Conservation (phyloP, 2,329 filamentous ascomycete species). For the Teratosphaeria nubilosa region DNA sequence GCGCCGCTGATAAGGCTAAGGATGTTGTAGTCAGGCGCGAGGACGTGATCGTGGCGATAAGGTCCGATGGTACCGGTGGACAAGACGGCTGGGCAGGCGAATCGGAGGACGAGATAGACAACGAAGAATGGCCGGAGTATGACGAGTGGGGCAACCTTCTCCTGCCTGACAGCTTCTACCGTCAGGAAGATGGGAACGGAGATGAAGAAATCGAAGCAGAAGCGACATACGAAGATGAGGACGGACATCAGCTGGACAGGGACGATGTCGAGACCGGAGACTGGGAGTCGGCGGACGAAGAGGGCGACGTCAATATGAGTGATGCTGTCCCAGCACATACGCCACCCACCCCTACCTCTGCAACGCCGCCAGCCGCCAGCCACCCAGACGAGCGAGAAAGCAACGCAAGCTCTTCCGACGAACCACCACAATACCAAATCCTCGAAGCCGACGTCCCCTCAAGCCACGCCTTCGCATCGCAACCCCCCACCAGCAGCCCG, state of each 20-base stretch:
- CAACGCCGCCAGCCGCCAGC: constrained; percentile 7
- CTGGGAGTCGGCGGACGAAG: constrained; percentile 27
- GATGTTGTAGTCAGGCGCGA: constrained; percentile 43
- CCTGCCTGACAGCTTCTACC: neutral
- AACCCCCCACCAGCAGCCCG: constrained; percentile 15
- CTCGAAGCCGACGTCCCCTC: constrained; percentile 35
- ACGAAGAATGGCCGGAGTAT: constrained; percentile 13
- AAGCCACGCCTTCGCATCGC: constrained; percentile 32
- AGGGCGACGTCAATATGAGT: constrained; percentile 14
- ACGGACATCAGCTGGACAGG: constrained; percentile 31
- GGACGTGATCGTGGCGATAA: constrained; percentile 38
- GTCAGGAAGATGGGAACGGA: neutral
- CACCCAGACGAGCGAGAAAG: neutral
- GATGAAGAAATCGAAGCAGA: constrained; percentile 5
- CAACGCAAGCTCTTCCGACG: neutral
- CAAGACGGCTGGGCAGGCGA: constrained; percentile 13
- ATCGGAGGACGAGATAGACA: constrained; percentile 19
- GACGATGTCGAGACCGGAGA: constrained; percentile 36
- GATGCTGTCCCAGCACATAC: constrained; percentile 13
- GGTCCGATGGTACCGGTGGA: constrained; percentile 22
- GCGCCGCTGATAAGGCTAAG: constrained; percentile 36
- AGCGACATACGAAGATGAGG: constrained; percentile 34
- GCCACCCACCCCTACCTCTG: constrained; percentile 13
- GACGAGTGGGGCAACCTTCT: neutral
- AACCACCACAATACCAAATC: constrained; percentile 17